Conservation (phyloP, 2,329 filamentous ascomycete species). For the Hymenoscyphus linearis region DNA sequence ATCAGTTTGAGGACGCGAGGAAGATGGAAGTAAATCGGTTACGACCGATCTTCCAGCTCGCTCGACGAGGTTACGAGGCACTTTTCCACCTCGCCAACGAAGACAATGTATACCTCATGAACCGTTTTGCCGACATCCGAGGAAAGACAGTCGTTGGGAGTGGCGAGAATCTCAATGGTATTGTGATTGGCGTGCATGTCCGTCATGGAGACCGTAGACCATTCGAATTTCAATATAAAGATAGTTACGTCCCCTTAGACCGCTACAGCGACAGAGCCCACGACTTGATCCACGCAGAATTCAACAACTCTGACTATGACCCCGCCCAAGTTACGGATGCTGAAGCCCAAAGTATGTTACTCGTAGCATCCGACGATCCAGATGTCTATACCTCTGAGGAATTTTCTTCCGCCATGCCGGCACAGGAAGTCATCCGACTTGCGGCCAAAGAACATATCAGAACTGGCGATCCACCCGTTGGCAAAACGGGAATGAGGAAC, state of each 20-base stretch:
- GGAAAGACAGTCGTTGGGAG: conserved; percentile 36
- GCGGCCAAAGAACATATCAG: conserved; percentile 56
- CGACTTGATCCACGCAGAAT: conserved; percentile 46
- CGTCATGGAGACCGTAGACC: conserved; percentile 77
- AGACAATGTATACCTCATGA: conserved; percentile 59
- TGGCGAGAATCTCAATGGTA: conserved; percentile 41
- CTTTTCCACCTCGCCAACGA: conserved; percentile 65
- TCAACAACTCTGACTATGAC: conserved; percentile 36
- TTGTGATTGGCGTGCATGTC: conserved; percentile 68
- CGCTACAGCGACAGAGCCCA: conserved; percentile 58
- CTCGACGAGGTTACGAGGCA: conserved; percentile 64
- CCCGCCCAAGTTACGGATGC: conserved; percentile 34
- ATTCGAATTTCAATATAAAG: conserved; percentile 68
- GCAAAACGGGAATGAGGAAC: conserved; percentile 48
- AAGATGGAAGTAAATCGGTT: conserved; percentile 48
- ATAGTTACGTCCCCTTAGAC: conserved; percentile 72
- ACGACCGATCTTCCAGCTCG: conserved; percentile 61
- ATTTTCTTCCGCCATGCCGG: conserved; percentile 51
- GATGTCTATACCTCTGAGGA: conserved; percentile 64
- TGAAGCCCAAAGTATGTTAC: conserved; percentile 41
- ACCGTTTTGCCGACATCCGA: conserved; percentile 53
- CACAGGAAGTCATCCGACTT: conserved; percentile 72
- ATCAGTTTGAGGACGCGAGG: conserved; percentile 45
- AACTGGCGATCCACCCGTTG: conserved; percentile 21
- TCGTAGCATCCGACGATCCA: conserved; percentile 79